Evolutionary conservation across 306 rosid genomes (phyloP), one percentile per base, ranked within the genome.

Genomic region (Fagus crenata): DNA sequence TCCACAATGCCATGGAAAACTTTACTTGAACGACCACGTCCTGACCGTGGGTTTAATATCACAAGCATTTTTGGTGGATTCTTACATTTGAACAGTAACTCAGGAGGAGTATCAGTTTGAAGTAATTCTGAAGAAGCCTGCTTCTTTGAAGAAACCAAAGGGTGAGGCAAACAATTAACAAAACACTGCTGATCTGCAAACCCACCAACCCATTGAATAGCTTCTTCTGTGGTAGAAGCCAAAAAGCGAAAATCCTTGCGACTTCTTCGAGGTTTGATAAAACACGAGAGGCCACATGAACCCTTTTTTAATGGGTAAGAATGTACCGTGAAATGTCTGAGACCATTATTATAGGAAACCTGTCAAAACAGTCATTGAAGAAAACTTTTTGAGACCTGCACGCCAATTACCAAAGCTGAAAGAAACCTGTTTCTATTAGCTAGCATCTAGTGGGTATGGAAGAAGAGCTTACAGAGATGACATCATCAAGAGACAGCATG

Each of bases 131-230:
- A 89, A 80, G 99, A 95, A 39, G 97, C 97, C 79, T 95, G 97
- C 92, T 92, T 95, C 88, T 95, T 95, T 7, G 97, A 92, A 71
- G 97, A 92, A 73, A 84, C 80, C 87, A 91, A 87, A 28, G 99
- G 99, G 76, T 95, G 99, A 65, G 99, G 99, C 78, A 95, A 90
- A 86, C 97, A 92, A 83, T 95, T 90, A 73, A 95, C 84, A 4
- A 84, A 90, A 81, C 99, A 95, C 53, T 92, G 96, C 81, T 95
- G 99, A 85, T 95, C 99, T 13, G 99, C 99, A 89, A 92, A 89
- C 60, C 93, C 97, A 49, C 93, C 97, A 84, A 95, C 97, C 99
- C 99, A 95, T 56, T 88, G 97, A 84, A 95, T 75, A 56, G 99
- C 99, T 83, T 95, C 99, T 68, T 95, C 99, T 35, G 82, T 53